These are phyloP conservation scores for Papiliotrema fonsecae DNA, from an alignment of 1,284 basidiomycete species.

Conservation along the genomic window DNA sequence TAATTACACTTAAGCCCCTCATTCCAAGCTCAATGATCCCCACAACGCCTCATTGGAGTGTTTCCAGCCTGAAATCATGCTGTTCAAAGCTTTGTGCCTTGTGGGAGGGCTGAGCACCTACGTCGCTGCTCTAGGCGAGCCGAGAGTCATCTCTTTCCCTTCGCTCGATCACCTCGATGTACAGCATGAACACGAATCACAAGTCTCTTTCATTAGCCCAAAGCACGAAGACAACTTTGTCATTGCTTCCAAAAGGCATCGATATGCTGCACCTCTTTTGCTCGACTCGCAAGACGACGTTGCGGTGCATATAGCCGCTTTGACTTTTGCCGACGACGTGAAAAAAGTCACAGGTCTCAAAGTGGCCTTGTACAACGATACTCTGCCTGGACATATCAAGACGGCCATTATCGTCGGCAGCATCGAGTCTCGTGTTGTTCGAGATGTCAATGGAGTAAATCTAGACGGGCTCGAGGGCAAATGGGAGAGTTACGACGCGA, in stretches of 20 bases:
- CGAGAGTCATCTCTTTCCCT: background rate
- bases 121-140: slow-evolving; percentile 1
- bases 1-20: background rate
- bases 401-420: slow-evolving; percentile 61
- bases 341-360: slow-evolving; percentile 56
- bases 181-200: too few relatives aligned
- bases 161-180: background rate
- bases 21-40: background rate
- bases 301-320: slow-evolving; percentile 58
- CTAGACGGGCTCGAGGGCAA: slow-evolving; percentile 52
- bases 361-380: slow-evolving; percentile 35
- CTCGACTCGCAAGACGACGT: background rate
- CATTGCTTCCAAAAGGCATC: slow-evolving; percentile 3
- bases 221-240: slow-evolving; percentile 1
- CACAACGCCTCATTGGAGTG: background rate
- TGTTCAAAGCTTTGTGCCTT: background rate
- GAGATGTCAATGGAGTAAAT: background rate
- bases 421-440: slow-evolving; percentile 53
- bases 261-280: background rate
- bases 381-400: slow-evolving; percentile 2
- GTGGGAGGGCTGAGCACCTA: background rate
- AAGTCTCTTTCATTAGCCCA: background rate
- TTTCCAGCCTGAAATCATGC: background rate
- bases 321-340: slow-evolving; percentile 60
- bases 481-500: slow-evolving; percentile 60